phyloP scores from a whole-genome alignment of 176 grass and related monocot species.

The Bothriochloa decipiens region DNA sequence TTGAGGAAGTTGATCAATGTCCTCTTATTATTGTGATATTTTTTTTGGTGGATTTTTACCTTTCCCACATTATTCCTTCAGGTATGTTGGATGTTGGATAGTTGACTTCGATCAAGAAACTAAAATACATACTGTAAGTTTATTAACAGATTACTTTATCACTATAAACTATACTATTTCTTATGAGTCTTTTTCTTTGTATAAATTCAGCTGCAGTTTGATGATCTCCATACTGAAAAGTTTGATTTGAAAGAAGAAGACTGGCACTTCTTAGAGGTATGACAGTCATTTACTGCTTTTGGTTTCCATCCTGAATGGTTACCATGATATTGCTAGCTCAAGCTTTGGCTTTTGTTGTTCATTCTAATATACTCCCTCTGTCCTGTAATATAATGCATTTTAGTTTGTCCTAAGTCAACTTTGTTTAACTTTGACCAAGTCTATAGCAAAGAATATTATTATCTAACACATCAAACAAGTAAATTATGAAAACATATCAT shows the following conservation, averaged over 20 bases:
- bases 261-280: slow-evolving; percentile 80
- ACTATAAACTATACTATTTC: slow-evolving; percentile 21
- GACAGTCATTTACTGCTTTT: slow-evolving; percentile 23
- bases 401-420: too few species aligned
- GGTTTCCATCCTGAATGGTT: slow-evolving; percentile 11
- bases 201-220: slow-evolving; percentile 68
- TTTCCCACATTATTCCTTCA: slow-evolving; percentile 39
- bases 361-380: slow-evolving; percentile 4
- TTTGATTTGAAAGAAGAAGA: slow-evolving; percentile 75
- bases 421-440: too few species aligned
- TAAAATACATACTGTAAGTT: slow-evolving; percentile 66
- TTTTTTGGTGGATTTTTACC: background rate
- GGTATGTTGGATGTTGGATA: slow-evolving; percentile 61
- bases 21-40: slow-evolving; percentile 9
- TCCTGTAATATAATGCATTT: too few species aligned
- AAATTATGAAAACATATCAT: too few species aligned
- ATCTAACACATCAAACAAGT: too few species aligned
- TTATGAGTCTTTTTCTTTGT: slow-evolving; percentile 48
- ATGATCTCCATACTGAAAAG: slow-evolving; percentile 57
- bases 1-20: background rate
- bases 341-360: slow-evolving; percentile 10
- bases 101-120: slow-evolving; percentile 57
- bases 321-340: background rate
- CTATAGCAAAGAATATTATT: too few species aligned
- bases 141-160: slow-evolving; percentile 31